Evolutionary conservation across 1,139 yeast species (phyloP), one percentile per base, ranked within the genome.

Genomic region (Debaryomycetaceae sp.): DNA sequence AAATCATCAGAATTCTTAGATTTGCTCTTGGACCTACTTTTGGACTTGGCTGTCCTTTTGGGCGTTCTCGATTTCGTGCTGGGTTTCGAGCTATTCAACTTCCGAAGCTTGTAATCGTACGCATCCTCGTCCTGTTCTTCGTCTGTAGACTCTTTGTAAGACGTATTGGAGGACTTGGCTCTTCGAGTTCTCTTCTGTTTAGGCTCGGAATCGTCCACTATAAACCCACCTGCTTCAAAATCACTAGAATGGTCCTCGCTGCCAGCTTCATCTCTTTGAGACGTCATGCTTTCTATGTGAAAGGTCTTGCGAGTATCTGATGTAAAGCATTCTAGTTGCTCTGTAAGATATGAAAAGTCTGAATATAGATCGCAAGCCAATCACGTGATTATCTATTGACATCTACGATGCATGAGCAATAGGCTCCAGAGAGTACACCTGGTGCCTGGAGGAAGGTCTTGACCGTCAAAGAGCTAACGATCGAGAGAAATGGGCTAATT

Each of bases 221-320:
- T 55, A 51, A 75, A 75, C 11, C 80, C 80, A 3, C 80, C 80
- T 5, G 58, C 71, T 24, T 52, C 56, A n/a, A 47, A 37, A 33
- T 49, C 56, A 3, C 53, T 48, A 14, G 39, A 35, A 13, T 31
- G n/a, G 22, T 29, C 38, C 7, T 17, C 24, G 38, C 34, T 27
- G 11, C 31, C 4, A 4, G 8, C 31, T 11, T 27, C 31, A 27
- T 27, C 11, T 4, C 31, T 27, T 11, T 27, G 31, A 11, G 31
- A 27, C 8, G 31, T 27, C 31, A 27, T 27, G 4, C 11, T 27
- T 17, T 17, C 20, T 17, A 17, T 17, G 20, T 17, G 20, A 17
- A 17, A 17, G 20, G 20, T 4, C 20, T 17, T 17, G 20, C 20
- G 20, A 17, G 20, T 17, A 17, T 17, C 20, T 17, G 20, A 17